Percentiles rank a stretch among this genome's conserved stretches.
Conservation (phyloP, 371 early-diverging fungal species). For the Umbelopsis sp. region DNA sequence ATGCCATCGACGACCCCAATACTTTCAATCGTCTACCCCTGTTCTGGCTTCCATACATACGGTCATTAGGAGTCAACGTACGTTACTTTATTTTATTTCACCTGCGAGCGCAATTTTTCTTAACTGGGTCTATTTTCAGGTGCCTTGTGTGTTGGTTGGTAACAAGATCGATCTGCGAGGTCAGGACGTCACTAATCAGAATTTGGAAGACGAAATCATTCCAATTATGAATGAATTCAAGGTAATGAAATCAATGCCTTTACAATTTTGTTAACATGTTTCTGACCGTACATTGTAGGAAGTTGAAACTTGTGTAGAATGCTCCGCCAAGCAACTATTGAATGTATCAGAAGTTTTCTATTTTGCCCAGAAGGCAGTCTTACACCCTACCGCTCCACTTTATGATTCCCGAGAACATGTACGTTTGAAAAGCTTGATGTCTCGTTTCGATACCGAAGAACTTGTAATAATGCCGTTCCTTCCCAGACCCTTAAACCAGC, state of each 20-base stretch:
- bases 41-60: conserved; percentile 93
- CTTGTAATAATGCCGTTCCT: not conserved
- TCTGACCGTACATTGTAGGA: conserved; percentile 57
- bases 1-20: conserved; percentile 83
- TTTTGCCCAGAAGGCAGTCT: conserved; percentile 97
- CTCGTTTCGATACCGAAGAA: not conserved
- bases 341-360: conserved; percentile 98
- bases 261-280: not conserved
- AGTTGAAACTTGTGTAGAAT: conserved; percentile 98
- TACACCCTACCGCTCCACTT: conserved; percentile 95
- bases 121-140: conserved; percentile 44
- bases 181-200: conserved; percentile 76
- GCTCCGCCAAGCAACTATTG: conserved; percentile 91
- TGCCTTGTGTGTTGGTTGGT: conserved; percentile 95
- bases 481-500: conserved; percentile 76
- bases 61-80: conserved; percentile 90
- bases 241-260: conserved; percentile 37
- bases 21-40: conserved; percentile 83
- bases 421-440: conserved; percentile 11
- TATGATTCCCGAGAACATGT: conserved; percentile 94
- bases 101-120: not conserved
- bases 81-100: conserved; percentile 13
- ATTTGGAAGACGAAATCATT: conserved; percentile 89
- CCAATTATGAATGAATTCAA: conserved; percentile 98
- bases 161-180: conserved; percentile 95